Base-by-base conservation (phyloP, 768 basidiomycete species). In the Gautieria morchelliformis region DNA sequence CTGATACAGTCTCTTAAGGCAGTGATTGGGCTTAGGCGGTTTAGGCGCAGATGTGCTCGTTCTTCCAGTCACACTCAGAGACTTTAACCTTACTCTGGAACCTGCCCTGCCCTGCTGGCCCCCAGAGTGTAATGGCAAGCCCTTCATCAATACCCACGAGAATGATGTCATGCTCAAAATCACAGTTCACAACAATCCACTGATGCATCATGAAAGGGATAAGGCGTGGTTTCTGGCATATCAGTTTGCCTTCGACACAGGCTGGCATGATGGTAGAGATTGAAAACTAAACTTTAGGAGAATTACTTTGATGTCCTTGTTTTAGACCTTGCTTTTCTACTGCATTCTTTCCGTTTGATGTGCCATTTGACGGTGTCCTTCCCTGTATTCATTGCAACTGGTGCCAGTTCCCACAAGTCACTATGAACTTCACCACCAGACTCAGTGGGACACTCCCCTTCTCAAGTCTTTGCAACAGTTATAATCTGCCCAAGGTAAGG, bases 141-240 rank as follows among this genome's bases (percentile, higher is more conserved):
- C 72, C 62, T 44, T 64, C 65, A 33, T 62, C 30, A 52, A 24
- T 58, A 30, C 66, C 68, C 73, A 73, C 73, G 14, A 71, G 72
- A 58, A 75, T 67, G 58, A 76, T 70, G 15, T 75, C 74, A 14
- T 72, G 66, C 63, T 75, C 75, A 37, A 75, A 68, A 37, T 72
- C 72, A 20, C 75, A 65, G 0, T 62, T 44, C 22, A 70, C 56
- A 17, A 65, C 61, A 52, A 58, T 65, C 69, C 68, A 72, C 56
- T 72, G 75, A 64, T 75, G 78, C 39, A 78, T 65, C 15, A 67
- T 68, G 61, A 77, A 76, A 12, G 71, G 73, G 9, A 72, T 65
- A 54, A 72, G 67, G 70, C 74, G 53, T 72, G 67, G 44, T 66
- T 61, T 10, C 67, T 62, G 17, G 71, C 73, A 58, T 72, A 77